phyloP scores from a whole-genome alignment of 2,329 filamentous ascomycete species.

The Colletotrichum horii region DNA sequence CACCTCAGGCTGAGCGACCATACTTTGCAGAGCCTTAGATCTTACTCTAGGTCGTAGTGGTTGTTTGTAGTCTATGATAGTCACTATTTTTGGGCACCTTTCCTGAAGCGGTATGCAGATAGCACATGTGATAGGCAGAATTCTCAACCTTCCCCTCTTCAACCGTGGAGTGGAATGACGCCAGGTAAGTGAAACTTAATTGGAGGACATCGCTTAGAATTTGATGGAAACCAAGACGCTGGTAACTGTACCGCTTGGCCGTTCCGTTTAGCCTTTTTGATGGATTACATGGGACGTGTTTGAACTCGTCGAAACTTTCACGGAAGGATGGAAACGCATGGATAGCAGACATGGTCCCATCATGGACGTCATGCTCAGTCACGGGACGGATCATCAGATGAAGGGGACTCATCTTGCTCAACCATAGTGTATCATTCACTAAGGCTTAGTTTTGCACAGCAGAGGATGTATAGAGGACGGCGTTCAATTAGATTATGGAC shows the following conservation, averaged over 20 bases:
- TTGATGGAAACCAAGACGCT: neutral
- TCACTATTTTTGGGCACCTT: neutral
- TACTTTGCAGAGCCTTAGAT: neutral
- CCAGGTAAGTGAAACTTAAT: neutral
- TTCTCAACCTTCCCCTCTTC: neutral
- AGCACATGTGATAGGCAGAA: neutral
- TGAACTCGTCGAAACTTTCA: neutral
- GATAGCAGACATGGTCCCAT: neutral
- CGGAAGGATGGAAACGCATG: neutral
- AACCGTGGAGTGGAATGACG: neutral
- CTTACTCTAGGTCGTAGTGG: neutral
- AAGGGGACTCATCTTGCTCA: neutral
- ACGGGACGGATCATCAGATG: neutral
- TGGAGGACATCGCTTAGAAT: neutral
- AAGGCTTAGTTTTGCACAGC: too few relatives aligned
- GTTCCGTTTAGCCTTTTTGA: neutral
- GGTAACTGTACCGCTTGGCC: neutral
- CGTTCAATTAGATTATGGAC: neutral
- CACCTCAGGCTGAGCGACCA: neutral
- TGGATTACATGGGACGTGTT: neutral
- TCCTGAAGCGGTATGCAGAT: neutral
- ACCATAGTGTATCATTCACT: accelerated
- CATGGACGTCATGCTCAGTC: neutral
- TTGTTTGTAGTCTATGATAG: neutral
- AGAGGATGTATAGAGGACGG: too few relatives aligned